Evolutionary conservation across 176 grass and related monocot species (phyloP), one percentile per base, ranked within the genome.

Genomic region (Raddia distichophylla): DNA sequence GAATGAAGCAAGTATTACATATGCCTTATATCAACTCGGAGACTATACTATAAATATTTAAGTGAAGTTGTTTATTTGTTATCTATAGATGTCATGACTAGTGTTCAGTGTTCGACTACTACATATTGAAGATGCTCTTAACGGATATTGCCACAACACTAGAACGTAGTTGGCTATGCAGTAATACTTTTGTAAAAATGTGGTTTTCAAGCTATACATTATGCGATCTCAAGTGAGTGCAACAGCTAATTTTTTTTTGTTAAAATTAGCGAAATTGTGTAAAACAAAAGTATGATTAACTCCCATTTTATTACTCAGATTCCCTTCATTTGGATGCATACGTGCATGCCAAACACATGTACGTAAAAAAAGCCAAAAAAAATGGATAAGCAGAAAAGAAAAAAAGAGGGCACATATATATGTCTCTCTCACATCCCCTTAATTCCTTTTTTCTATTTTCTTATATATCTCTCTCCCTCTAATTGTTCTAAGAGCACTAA

Each of bases 351-450:
- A 27, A 40, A 81, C 22, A 49, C 17, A 51, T 27, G 66, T 4
- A 56, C 37, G 4, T 14, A 64, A 85, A 78, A 52, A n/a, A 62
- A 54, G 8, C 9, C 13, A 47, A 11, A 46, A 46, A 83, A 34
- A 67, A 61, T 8, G 15, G 13, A 50, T 17, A 55, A 20, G 16
- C 3, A 72, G 27, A 64, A n/a, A 14, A 74, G 22, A 10, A 47
- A 3, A 16, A 7, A 69, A 19, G 12, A 69, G 13, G 85, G 70
- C 45, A 35, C 62, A 69, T 59, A 32, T 50, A 69, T 59, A 32
- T 50, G 70, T 68, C 3, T 37, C 35, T 73, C 61, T 16, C 18
- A 17, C 67, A 74, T 70, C 85, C 85, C 69, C 85, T 70, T 56
- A 55, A 54, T 61, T 69, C 81, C 42, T 8, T 86, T 76, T 47